These are phyloP conservation scores for Dalbergia oliveri DNA, from an alignment of 306 rosid genomes.

Conservation along the genomic window DNA sequence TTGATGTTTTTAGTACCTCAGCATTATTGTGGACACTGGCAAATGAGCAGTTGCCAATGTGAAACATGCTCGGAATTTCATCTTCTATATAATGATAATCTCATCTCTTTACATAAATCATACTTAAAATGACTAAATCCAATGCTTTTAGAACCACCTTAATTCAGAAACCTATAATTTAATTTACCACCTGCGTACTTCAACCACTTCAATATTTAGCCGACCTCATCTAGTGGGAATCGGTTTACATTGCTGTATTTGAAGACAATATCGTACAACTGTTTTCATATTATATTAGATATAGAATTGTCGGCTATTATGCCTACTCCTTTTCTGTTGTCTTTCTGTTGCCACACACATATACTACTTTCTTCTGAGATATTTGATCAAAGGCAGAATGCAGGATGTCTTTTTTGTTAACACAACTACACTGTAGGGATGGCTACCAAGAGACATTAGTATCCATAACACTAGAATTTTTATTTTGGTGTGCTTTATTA, in stretches of 20 bases:
- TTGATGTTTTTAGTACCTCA: neutral
- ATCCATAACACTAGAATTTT: neutral
- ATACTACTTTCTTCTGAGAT: neutral
- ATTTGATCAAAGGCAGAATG: conserved; percentile 27
- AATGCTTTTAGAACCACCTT: neutral
- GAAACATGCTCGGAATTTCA: neutral
- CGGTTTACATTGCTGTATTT: neutral
- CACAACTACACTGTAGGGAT: neutral
- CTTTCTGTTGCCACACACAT: neutral
- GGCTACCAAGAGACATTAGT: neutral
- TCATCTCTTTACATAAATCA: neutral
- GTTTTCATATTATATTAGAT: conserved; percentile 8
- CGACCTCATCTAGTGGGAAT: too few species aligned
- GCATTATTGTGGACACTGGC: neutral
- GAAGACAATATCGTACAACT: neutral
- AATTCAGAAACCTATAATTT: neutral
- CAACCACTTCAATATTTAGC: too few species aligned
- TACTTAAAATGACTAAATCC: neutral
- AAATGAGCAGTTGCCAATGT: neutral
- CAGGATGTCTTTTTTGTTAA: conserved; percentile 20
- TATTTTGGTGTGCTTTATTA: neutral
- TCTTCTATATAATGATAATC: neutral
- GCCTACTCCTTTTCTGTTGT: neutral
- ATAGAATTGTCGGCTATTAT: neutral
- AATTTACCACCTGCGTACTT: too few species aligned